phyloP scores from a whole-genome alignment of 345 rosid genomes.

The Anacardium occidentale region DNA sequence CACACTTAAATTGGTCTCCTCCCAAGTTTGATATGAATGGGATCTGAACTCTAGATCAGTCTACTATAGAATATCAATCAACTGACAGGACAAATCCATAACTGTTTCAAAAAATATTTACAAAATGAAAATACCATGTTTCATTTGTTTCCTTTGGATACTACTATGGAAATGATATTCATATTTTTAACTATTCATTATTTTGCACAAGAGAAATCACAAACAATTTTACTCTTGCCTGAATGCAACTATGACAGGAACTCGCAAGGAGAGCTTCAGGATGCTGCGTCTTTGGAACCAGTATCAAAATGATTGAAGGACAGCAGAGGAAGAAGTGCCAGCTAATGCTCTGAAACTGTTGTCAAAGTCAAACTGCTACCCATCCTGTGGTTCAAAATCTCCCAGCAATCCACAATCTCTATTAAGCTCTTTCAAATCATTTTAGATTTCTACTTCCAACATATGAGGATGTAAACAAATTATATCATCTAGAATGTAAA shows the following conservation, averaged over 20 bases:
- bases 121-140: neutral
- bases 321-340: constrained; percentile 49
- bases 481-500: constrained; percentile 18
- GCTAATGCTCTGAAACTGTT: constrained; percentile 48
- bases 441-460: constrained; percentile 15
- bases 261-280: constrained; percentile 40
- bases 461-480: constrained; percentile 18
- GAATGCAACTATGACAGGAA: constrained; percentile 51
- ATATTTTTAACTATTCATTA: neutral
- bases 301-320: constrained; percentile 52
- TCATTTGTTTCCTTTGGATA: constrained; percentile 4
- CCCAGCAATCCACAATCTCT: neutral
- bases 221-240: constrained; percentile 38
- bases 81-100: too few relatives aligned
- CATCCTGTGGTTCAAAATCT: constrained; percentile 12
- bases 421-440: constrained; percentile 13
- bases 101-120: neutral
- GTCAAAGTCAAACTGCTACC: constrained; percentile 21
- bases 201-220: constrained; percentile 15
- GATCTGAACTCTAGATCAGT: too few relatives aligned
- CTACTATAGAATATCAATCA: too few relatives aligned
- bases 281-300: constrained; percentile 54
- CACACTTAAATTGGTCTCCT: too few relatives aligned
- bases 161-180: constrained; percentile 19
- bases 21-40: too few relatives aligned